A percentile compares a stretch with the other conserved stretches of the same genome.
Evolutionary conservation across 805 yeast species (phyloP).

Genomic region (Pichia nakasei): DNA sequence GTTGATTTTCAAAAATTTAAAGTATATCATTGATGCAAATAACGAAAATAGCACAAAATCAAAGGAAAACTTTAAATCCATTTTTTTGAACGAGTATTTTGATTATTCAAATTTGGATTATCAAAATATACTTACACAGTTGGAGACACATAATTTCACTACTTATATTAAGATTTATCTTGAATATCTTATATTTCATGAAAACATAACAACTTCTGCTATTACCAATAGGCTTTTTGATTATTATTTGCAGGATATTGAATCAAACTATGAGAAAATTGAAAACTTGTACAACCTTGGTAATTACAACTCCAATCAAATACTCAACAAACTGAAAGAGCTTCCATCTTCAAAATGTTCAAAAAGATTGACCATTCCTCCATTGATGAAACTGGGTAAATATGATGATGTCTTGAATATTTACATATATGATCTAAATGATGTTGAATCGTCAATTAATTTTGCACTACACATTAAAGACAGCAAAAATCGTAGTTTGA

Average conservation of each 20-base stretch:
- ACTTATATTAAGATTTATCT: slow-evolving; percentile 38
- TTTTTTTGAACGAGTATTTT: slow-evolving; percentile 61
- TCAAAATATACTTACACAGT: slow-evolving; percentile 40
- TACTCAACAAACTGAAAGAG: slow-evolving; percentile 18
- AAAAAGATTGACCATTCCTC: slow-evolving; percentile 42
- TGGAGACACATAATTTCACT: slow-evolving; percentile 23
- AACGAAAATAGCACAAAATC: slow-evolving; percentile 17
- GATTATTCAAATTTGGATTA: slow-evolving; percentile 30
- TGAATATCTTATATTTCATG: slow-evolving; percentile 38
- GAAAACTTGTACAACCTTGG: slow-evolving; percentile 26
- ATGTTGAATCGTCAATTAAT: slow-evolving; percentile 46
- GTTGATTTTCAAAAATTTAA: slow-evolving; percentile 47
- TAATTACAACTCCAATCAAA: slow-evolving; percentile 31
- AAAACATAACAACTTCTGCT: slow-evolving; percentile 28
- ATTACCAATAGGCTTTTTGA: slow-evolving; percentile 38
- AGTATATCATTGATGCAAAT: slow-evolving; percentile 38
- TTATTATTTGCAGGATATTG: slow-evolving; percentile 31
- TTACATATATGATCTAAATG: slow-evolving; percentile 46
- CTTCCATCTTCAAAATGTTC: slow-evolving; percentile 14
- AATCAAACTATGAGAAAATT: slow-evolving; percentile 24
- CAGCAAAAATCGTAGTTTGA: slow-evolving; percentile 10
- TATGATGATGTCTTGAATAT: slow-evolving; percentile 58
- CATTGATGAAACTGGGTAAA: slow-evolving; percentile 49
- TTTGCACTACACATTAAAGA: slow-evolving; percentile 47
- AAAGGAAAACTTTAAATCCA: slow-evolving; percentile 23